Evolutionary conservation across 2,329 filamentous ascomycete species (phyloP).

Genomic region (Ceratocystis destructans): DNA sequence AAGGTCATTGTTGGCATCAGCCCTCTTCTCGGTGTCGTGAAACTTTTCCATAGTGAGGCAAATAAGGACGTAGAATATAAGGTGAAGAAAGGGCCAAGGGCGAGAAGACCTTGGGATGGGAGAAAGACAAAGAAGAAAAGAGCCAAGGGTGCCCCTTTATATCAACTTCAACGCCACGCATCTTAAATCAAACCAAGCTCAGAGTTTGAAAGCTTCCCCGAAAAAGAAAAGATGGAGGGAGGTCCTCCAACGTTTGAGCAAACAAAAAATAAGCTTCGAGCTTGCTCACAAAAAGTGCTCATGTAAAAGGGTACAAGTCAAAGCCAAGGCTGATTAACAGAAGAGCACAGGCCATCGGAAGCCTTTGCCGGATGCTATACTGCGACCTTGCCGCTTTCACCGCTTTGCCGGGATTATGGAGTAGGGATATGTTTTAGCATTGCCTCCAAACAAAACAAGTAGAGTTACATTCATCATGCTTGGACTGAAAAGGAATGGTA

Average conservation of each 20-base stretch:
- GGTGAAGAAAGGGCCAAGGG: too few species aligned
- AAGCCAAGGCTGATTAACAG: background rate
- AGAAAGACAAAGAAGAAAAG: background rate
- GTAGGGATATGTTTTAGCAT: too few species aligned
- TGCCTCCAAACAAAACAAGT: too few species aligned
- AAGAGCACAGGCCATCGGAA: background rate
- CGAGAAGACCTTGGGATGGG: too few species aligned
- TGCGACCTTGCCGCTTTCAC: too few species aligned
- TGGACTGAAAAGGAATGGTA: too few species aligned
- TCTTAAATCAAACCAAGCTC: background rate
- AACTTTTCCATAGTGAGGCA: background rate
- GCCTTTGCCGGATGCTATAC: background rate
- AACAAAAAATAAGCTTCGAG: background rate
- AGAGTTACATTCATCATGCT: too few species aligned
- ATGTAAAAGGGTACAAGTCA: background rate
- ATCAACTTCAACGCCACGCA: background rate
- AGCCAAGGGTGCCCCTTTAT: background rate
- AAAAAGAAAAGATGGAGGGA: background rate
- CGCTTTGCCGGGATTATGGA: too few species aligned
- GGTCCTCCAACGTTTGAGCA: background rate
- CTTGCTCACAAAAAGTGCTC: background rate
- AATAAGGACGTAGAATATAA: background rate
- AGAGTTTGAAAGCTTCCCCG: background rate
- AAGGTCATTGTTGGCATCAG: constrained; percentile 12
- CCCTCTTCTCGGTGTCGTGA: constrained; percentile 20